These are phyloP conservation scores for Erythrobasidium yunnanense DNA, from an alignment of 768 basidiomycete genomes.

Conservation along the genomic window DNA sequence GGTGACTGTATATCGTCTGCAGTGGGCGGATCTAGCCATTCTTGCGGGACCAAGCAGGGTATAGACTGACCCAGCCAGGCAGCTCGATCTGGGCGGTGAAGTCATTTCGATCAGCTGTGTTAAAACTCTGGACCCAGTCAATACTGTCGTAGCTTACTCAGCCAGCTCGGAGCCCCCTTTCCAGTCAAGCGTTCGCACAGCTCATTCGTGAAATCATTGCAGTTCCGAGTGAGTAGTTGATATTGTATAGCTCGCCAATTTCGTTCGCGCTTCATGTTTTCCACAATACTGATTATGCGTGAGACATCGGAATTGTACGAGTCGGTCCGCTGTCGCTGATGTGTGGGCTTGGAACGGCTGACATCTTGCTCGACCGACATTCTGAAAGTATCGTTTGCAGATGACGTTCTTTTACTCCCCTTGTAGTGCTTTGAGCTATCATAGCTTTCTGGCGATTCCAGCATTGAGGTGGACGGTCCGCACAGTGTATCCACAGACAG, in stretches of 20 bases:
- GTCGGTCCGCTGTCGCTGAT: too few species aligned
- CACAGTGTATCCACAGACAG: too few species aligned
- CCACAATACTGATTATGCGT: neutral
- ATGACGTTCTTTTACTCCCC: too few species aligned
- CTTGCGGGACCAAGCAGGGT: constrained; percentile 20
- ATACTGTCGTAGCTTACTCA: neutral
- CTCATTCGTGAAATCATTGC: constrained; percentile 21
- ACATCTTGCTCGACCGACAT: too few species aligned
- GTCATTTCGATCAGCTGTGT: neutral
- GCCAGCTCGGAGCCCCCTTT: neutral
- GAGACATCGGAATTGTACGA: neutral
- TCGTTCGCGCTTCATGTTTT: constrained; percentile 19
- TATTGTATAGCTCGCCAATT: constrained; percentile 9
- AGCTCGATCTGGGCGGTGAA: constrained; percentile 5
- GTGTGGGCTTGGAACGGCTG: too few species aligned
- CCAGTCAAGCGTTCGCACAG: constrained; percentile 14
- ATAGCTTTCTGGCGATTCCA: too few species aligned
- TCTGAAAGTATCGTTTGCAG: too few species aligned
- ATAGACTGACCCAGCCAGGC: constrained; percentile 15
- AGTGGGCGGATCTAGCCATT: constrained; percentile 17
- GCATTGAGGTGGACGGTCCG: too few species aligned
- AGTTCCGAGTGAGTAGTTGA: constrained; percentile 11
- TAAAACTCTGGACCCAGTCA: neutral
- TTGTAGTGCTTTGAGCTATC: too few species aligned
- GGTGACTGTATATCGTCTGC: neutral